Evolutionary conservation across 1,139 yeast species (phyloP), one percentile per base, ranked within the genome.

Genomic region (Yamadazyma epiphylla): DNA sequence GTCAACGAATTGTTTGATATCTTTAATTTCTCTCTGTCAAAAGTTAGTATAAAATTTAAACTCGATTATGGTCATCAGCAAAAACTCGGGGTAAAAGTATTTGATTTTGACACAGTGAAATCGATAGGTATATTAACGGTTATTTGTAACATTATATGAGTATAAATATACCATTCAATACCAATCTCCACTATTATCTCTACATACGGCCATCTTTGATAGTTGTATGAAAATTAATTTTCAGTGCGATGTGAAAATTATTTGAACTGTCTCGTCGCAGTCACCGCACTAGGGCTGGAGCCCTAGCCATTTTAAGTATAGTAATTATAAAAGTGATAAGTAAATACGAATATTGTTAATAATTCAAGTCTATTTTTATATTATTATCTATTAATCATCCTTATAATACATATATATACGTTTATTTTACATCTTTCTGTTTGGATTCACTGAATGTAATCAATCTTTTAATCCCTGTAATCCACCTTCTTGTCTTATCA

Each of bases 1-100:
- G 74, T 87, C 96, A 70, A 91, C 89, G 78, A 91, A 88, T 74
- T 85, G 86, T 77, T 91, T 91, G 77, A 91, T 88, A 73, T 89
- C 96, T 65, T 86, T 85, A 65, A 89, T 83, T 81, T 89, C 94
- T 59, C 60, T 66, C 68, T 61, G 47, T 23, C n/a, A 25, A 25
- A 11, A 15, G 55, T 53, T 51, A 52, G 58, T 52, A 52, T 19
- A 11, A 19, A 22, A 11, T 13, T 11, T 16, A 15, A 15, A 15
- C 20, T 7, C 7, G 20, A 17, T 17, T 7, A 7, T 17, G 20
- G 20, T 7, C 20, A 10, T 17, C 9, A 10, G 20, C 10, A 5
- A 19, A 24, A 5, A 13, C 9, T 15, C 6, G 24, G 24, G 7
- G 24, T 7, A 21, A 9, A 21, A 9, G 6, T n/a, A 21, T 19